Base-by-base conservation (phyloP, 768 basidiomycete species). In the Butyriboletus loyo region DNA sequence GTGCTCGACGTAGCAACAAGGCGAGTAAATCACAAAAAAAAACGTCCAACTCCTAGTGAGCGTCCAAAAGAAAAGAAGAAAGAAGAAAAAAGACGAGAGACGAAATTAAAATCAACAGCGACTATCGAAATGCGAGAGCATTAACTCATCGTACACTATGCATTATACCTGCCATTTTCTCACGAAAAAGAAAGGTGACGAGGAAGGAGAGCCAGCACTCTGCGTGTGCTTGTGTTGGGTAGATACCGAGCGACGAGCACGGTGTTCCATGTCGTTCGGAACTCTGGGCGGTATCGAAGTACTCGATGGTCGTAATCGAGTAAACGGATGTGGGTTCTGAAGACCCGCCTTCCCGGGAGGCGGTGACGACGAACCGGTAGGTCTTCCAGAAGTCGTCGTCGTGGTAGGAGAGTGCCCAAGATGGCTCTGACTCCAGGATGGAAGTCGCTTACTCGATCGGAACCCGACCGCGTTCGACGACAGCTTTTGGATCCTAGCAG, bases 391-490 rank as follows among this genome's bases (percentile, higher is more conserved):
- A 41, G 50, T n/a, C 19, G 40, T 51, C 44, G 49, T 49, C 48
- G 38, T 38, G 24, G 46, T 21, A 27, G 21, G 35, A 49, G 39
- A 35, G 7, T 21, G 39, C 19, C 24, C n/a, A 7, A 8, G 50
- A 50, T 41, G 53, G 19, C 28, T 53, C 14, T 15, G 48, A 39
- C 34, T 55, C 50, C 55, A 64, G 42, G 44, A 64, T 56, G 56
- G 56, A 63, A 66, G 56, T 22, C 38, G 51, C 28, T 41, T 45
- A 17, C 43, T 39, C 34, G 49, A 57, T 64, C 34, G 49, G 39
- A 31, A 49, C 14, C 21, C 44, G 0, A 15, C 35, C 49, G 36
- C n/a, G 24, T 54, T 54, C 58, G 55, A 52, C 13, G 59, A 45
- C 50, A 34, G 52, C 32, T 43, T 47, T 32, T 49, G 31, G 30